Evolutionary conservation across 148 eudicot species (phyloP), one percentile per base, ranked within the genome.

Genomic region (Persicaria tinctoria): DNA sequence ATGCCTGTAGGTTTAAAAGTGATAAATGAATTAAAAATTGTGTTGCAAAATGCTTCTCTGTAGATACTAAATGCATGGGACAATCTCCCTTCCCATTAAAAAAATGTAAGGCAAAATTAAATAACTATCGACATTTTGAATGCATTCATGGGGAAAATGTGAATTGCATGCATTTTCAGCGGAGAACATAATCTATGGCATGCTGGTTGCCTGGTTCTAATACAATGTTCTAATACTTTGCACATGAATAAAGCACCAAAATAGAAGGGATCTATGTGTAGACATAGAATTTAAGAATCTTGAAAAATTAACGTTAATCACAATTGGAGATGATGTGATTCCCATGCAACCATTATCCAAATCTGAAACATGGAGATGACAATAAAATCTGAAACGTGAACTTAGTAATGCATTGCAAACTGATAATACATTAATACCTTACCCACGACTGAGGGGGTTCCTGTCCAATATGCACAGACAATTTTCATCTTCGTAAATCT

Each of bases 381-480:
- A 72, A 32, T 73, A 73, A 63, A 41, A 47, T 2, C 63, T 45
- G 7, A 13, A 71, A 23, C 76, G 46, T 12, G n/a, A 51, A 59
- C 18, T 9, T 69, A 8, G 18, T 51, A 68, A 49, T 63, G 80
- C 76, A 87, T 69, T 50, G 68, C 76, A 82, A 57, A 69, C 49
- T 78, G 71, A 84, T 86, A 84, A 89, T 96, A 96, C 94, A 96
- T 96, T 86, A 84, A 89, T 96, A 96, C 97, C 97, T 96, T 96
- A 96, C 99, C 99, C 99, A 86, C 74, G 90, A 86, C 93, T 85
- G 79, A 92, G 84, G 38, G 99, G 99, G 87, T 79, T 87, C 59
- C 80, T 83, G 79, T 96, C 99, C 94, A 96, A 84, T 80, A 96
- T 90, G 88, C 97, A 90, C n/a, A 96, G 74, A 85, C 99, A 92